Evolutionary conservation across 306 rosid genomes (phyloP).

Genomic region (Citrullus colocynthis): DNA sequence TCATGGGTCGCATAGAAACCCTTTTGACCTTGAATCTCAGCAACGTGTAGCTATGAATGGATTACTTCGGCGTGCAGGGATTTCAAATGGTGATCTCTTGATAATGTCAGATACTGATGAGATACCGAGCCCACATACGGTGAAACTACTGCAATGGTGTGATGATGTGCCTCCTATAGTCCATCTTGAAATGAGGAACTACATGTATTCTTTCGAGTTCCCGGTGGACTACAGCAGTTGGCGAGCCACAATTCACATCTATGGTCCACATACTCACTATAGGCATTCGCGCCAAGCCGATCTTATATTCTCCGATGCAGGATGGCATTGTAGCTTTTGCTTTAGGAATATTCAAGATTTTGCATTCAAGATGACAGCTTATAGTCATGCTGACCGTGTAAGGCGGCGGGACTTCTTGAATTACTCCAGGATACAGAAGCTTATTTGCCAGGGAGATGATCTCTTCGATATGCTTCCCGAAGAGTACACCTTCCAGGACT

Average conservation of each 20-base stretch:
- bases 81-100: constrained; percentile 49
- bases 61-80: constrained; percentile 45
- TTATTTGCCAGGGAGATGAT: constrained; percentile 63
- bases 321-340: constrained; percentile 98
- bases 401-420: constrained; percentile 38
- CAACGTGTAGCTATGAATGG: constrained; percentile 63
- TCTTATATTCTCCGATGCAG: constrained; percentile 56
- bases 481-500: constrained; percentile 62
- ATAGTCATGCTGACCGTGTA: constrained; percentile 92
- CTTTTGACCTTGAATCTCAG: constrained; percentile 46
- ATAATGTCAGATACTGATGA: constrained; percentile 80
- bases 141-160: constrained; percentile 83
- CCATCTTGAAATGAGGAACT: constrained; percentile 81
- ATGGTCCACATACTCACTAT: constrained; percentile 34
- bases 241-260: constrained; percentile 63
- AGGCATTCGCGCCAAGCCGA: constrained; percentile 55
- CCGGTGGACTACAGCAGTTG: constrained; percentile 87
- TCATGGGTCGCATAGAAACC: constrained; percentile 36
- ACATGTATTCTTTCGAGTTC: constrained; percentile 88
- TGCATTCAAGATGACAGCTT: constrained; percentile 84
- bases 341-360: constrained; percentile 55
- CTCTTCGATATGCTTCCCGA: constrained; percentile 86
- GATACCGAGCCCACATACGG: constrained; percentile 71
- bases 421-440: constrained; percentile 55
- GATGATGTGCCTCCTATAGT: constrained; percentile 63